Conservation (phyloP, 257 asterid genomes). For the Petrea volubilis region DNA sequence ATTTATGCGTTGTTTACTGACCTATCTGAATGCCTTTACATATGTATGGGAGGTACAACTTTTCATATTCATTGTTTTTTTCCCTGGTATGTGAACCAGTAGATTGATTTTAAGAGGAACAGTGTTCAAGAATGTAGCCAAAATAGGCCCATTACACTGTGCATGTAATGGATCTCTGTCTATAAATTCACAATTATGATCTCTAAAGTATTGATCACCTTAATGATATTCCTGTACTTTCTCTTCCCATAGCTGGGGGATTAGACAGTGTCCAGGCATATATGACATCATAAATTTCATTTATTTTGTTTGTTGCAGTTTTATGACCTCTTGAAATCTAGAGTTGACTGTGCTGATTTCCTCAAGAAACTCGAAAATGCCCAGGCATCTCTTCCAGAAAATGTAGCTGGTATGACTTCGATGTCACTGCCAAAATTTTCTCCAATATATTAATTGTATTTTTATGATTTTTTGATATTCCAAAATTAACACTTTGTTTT, state of each 20-base stretch:
- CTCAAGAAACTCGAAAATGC: constrained; percentile 82
- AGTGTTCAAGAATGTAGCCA: background rate
- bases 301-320: constrained; percentile 51
- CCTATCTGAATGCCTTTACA: background rate
- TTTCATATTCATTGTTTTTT: background rate
- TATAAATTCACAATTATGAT: constrained; percentile 7
- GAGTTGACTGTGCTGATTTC: constrained; percentile 85
- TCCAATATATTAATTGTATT: background rate
- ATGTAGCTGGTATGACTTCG: constrained; percentile 48
- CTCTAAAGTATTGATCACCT: constrained; percentile 5
- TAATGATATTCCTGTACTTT: constrained; percentile 6
- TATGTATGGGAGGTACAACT: background rate
- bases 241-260: background rate
- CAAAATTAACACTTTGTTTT: background rate
- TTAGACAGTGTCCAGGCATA: background rate
- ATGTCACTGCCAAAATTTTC: constrained; percentile 7
- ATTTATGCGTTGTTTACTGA: constrained; percentile 1
- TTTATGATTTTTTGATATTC: constrained; percentile 1
- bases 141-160: background rate
- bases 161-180: constrained; percentile 4
- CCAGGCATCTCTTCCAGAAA: constrained; percentile 69
- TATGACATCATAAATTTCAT: constrained; percentile 24
- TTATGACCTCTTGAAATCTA: constrained; percentile 78
- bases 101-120: background rate
- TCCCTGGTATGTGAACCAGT: background rate